These are phyloP conservation scores for Phylloporus sp. DNA, from an alignment of 768 basidiomycete genomes.

Conservation along the genomic window DNA sequence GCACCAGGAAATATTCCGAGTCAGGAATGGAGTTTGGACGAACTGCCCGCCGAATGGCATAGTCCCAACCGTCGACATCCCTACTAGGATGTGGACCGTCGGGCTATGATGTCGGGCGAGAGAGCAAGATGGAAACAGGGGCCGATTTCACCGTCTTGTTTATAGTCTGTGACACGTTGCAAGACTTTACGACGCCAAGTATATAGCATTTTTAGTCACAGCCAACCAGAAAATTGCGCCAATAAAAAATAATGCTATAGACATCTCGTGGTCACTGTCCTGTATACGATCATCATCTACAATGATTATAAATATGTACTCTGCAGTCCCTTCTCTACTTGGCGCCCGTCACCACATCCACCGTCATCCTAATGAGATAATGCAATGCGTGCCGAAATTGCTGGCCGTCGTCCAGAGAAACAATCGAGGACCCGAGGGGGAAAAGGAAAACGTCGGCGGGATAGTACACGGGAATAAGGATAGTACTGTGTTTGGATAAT, in stretches of 20 bases:
- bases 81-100: slow-evolving; percentile 15
- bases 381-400: neutral
- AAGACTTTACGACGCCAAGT: too few species aligned
- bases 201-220: too few species aligned
- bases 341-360: neutral
- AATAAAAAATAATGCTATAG: too few species aligned
- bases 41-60: slow-evolving; percentile 5
- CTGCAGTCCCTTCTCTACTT: neutral
- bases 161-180: slow-evolving; percentile 5
- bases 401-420: neutral
- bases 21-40: neutral
- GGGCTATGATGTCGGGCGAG: slow-evolving; percentile 12
- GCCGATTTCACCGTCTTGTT: neutral
- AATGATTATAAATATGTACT: too few species aligned
- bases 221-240: too few species aligned
- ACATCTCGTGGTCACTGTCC: too few species aligned
- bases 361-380: neutral
- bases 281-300: too few species aligned
- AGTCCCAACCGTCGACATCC: slow-evolving; percentile 7
- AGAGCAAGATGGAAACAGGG: neutral
- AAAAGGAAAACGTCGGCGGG: neutral
- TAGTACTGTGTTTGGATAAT: neutral
- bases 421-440: neutral
- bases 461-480: neutral
- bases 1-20: neutral